Base-by-base conservation (phyloP, 345 rosid genomes). In the Hibiscus tridactylites region DNA sequence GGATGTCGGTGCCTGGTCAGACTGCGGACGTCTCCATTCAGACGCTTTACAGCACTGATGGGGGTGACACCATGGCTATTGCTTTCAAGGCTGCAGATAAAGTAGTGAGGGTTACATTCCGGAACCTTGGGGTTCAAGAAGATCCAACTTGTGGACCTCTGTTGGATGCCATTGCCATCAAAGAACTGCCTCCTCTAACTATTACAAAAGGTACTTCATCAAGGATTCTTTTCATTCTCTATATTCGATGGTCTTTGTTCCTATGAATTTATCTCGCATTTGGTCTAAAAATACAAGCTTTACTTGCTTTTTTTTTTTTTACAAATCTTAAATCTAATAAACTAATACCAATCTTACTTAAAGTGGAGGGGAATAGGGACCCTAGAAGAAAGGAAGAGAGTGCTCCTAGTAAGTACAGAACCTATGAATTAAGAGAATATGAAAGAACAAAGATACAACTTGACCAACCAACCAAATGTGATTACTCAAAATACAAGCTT, bases 111-210 rank as follows among this genome's bases (percentile, higher is more conserved):
- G 63, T 93, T 70, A 85, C 85, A 9, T 91, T 93, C 76, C 88
- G 87, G 63, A 93, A 93, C 52, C 88, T 87, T 28, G 96, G 98
- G 3, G 56, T 93, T 60, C 98, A 93, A 78, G 98, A 93, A 61
- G 90, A 87, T 39, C 88, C 90, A 65, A 3, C 94, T 47, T 91
- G 97, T 75, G 98, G 98, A 0, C 97, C 98, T 1, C 81, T 93
- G 11, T 42, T 93, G 78, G 98, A 91, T n/a, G 87, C 92, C 37
- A 79, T 91, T 73, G 97, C 98, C 24, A 91, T 93, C 77, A 93
- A 93, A 74, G 90, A 89, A 75, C 68, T 93, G 65, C 66, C 67
- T 1, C 89, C 94, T 6, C 83, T 79, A 44, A 79, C 19, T 81
- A 78, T 62, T 42, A 64, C 47, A 70, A 15, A 68, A 96, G 93